phyloP scores from a whole-genome alignment of 495 filamentous ascomycete species.

The Extremus antarcticus region DNA sequence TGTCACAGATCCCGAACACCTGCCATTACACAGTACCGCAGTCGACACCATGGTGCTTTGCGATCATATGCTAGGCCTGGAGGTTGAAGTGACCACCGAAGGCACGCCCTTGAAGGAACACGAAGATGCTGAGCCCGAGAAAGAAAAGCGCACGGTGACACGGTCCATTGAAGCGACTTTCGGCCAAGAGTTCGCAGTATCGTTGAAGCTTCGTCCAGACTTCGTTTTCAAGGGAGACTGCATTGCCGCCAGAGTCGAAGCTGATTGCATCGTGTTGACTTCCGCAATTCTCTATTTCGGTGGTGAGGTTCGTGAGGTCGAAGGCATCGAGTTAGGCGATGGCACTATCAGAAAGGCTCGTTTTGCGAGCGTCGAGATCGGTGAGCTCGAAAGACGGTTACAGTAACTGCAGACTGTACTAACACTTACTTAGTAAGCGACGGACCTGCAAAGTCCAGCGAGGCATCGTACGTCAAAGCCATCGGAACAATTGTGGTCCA shows the following conservation, averaged over 20 bases:
- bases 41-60: conserved; percentile 7
- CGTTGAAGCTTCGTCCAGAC: not conserved
- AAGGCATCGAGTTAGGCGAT: not conserved
- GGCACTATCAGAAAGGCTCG: not conserved
- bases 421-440: not conserved
- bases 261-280: not conserved
- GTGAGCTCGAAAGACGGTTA: not conserved
- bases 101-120: conserved; percentile 6
- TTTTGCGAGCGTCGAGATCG: not conserved
- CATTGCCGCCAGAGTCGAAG: not conserved
- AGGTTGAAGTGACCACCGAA: conserved; percentile 1
- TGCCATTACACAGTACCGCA: not conserved
- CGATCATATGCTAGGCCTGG: conserved; percentile 6
- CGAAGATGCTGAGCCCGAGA: conserved; percentile 5
- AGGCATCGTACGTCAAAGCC: not conserved
- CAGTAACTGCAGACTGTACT: not conserved
- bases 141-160: conserved; percentile 1
- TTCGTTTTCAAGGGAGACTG: conserved; percentile 1
- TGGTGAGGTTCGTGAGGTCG: not conserved
- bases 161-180: conserved; percentile 11
- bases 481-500: not conserved
- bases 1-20: too few species aligned
- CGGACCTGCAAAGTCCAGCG: not conserved
- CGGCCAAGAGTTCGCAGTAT: conserved; percentile 6
- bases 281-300: not conserved